Evolutionary conservation across 768 basidiomycete species (phyloP), one percentile per base, ranked within the genome.

Genomic region (Mrakia blollopis): DNA sequence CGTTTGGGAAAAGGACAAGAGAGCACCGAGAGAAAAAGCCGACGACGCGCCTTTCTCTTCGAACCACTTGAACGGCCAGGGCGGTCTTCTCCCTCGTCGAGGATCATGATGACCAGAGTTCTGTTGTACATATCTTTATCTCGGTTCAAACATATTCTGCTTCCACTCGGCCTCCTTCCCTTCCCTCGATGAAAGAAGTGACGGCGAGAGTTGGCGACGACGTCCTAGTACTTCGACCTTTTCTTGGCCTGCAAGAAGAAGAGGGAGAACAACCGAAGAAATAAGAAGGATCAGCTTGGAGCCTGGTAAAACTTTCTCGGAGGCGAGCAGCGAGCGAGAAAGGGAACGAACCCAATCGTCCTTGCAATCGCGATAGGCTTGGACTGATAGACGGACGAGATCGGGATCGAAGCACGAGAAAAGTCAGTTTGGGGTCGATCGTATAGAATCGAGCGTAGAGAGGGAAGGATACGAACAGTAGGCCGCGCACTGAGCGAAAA

Each of bases 281-380:
- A 50, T 14, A 21, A 14, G 47, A 21, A 50, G 18, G 18, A 21
- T 57, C 25, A 57, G 57, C 25, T 28, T 28, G 10, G 5, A n/a
- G 7, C 5, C 18, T 3, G 16, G 16, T 2, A 28, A 2, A 3
- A 5, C 57, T 25, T n/a, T 3, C 9, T 57, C 57, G 4, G 25
- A n/a, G 57, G 4, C 9, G 6, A n/a, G 18, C 8, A 54, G 52
- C n/a, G 57, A 57, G 57, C n/a, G 25, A 57, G 28, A 57, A 57
- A 25, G 28, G 0, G 57, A 14, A 50, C n/a, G 23, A 6, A 57
- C 57, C 25, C 28, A 57, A 1, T 57, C 57, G 57, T 57, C 57
- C 57, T 57, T 57, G n/a, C 57, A 57, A n/a, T 57, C 57, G 57
- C 57, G 57, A n/a, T 57, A 57, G 25, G 57, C 57, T 57, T 57